Evolutionary conservation across 2,329 filamentous ascomycete genomes (phyloP), one percentile per base, ranked within the genome.

Genomic region (Stagonosporopsis vannaccii): DNA sequence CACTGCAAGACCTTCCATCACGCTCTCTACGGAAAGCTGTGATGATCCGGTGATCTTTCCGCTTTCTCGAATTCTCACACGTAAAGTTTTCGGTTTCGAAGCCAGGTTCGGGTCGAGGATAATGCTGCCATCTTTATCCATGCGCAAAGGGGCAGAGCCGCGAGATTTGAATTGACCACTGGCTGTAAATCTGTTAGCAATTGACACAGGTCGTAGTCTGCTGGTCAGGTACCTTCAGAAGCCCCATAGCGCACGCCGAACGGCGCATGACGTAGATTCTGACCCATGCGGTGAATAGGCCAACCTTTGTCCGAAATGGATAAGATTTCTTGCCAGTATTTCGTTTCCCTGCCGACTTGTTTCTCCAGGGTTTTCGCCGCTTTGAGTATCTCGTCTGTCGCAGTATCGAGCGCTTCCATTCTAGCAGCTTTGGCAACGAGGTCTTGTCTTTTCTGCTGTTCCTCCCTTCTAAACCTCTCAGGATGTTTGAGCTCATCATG

Each of bases 211-310:
- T 19, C 7, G 12, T 6, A 11, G 12, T 23, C 15, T 20, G 17
- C n/a, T 28, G 9, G 26, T 6, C 8, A 65, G 77, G 50, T 75
- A 84, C 84, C 84, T 79, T 97, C 94, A 12, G 89, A 84, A 70
- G 96, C 96, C 7, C 94, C 95, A 76, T 94, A 97, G 61, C 90
- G 87, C 32, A 98, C 94, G 19, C 90, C 92, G 45, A 98, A 81
- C 0, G 92, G 91, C 36, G 95, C 80, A 44, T 90, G 85, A 64
- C 89, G 94, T 20, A 55, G 62, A 30, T 71, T 69, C 35, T 61
- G 67, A 20, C 70, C 60, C n/a, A 69, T 60, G 19, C 70, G 68
- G 35, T 74, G 72, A 17, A 98, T 80, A 19, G 90, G 88, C 94
- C 95, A 99, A 4, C 93, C 92, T 51, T 87, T 88, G 63, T 92